These are phyloP conservation scores for Stagonosporopsis chrysanthemi DNA, from an alignment of 2,329 filamentous ascomycete genomes.

Conservation along the genomic window DNA sequence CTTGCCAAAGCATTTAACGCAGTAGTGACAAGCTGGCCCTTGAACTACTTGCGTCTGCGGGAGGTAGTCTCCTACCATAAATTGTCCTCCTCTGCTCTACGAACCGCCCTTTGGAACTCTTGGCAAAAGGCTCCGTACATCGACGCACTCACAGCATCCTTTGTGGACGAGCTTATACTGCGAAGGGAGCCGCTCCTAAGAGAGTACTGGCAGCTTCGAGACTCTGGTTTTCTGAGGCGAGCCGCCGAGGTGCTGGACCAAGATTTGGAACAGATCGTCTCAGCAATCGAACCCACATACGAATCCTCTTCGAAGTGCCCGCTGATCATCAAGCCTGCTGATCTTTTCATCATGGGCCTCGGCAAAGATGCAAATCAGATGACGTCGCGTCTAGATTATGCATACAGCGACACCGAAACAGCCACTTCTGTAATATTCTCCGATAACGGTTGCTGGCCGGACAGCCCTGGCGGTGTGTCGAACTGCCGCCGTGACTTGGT, in stretches of 20 bases:
- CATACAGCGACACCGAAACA: not conserved
- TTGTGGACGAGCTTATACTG: not conserved
- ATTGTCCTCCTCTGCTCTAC: not conserved
- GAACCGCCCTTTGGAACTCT: not conserved
- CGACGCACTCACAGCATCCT: not conserved
- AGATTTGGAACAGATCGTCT: not conserved
- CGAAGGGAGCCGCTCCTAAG: not conserved
- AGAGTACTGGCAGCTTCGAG: not conserved
- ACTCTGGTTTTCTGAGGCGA: not conserved
- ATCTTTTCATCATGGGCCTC: not conserved
- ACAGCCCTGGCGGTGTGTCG: conserved; percentile 53
- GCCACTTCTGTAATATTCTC: not conserved
- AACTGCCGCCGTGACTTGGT: conserved; percentile 54
- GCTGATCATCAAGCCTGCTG: not conserved
- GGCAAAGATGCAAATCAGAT: not conserved
- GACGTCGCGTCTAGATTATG: not conserved
- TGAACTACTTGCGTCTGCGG: not conserved
- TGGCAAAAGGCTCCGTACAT: not conserved
- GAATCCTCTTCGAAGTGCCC: not conserved
- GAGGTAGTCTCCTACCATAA: not conserved
- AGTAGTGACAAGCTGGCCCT: not conserved
- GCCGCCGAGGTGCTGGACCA: not conserved
- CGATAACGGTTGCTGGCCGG: conserved; percentile 54
- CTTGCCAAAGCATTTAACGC: not conserved
- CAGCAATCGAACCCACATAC: not conserved